Evolutionary conservation across 768 basidiomycete genomes (phyloP), one percentile per base, ranked within the genome.

Genomic region (Phaeolepiota aurea): DNA sequence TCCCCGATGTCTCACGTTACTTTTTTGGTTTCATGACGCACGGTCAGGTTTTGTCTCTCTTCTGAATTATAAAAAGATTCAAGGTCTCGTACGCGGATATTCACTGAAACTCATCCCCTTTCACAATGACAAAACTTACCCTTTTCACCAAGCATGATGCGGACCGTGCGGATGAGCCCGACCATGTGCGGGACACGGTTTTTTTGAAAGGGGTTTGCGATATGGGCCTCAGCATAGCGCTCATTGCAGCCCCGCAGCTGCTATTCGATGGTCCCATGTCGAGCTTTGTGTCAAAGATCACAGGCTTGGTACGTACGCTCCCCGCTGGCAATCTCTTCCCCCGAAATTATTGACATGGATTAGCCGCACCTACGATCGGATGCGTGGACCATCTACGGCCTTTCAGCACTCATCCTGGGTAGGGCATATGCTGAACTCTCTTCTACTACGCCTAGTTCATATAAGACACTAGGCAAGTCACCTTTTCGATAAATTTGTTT

Each of bases 391-490:
- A 44, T 43, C 0, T 54, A 37, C 32, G 51, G 31, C 13, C 32
- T 56, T 3, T 42, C 51, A 31, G 37, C 51, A 3, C 45, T 56
- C 11, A 44, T 53, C 22, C 51, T 56, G 55, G 53, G 51, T 2
- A 43, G 37, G 14, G 55, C 45, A 5, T 38, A 48, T 16, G 55
- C 53, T 4, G 53, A 43, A 14, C 46, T 56, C 28, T 49, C 47
- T 37, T 48, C 49, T 23, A 38, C 44, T 25, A 48, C 50, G 9
- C 44, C 54, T 16, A 49, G 50, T 18, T 53, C 51, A 4, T 51
- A 53, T 38, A 49, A 53, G 33, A 44, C 44, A n/a, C 41, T 56
- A n/a, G 55, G 55, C 53, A 38, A 16, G 51, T 48, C n/a, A n/a
- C n/a, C n/a, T n/a, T n/a, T 15, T 20, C 15, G 32, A 4, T 22